phyloP scores from a whole-genome alignment of 192 early-diverging fungal genomes.

The Allomyces javanicus region DNA sequence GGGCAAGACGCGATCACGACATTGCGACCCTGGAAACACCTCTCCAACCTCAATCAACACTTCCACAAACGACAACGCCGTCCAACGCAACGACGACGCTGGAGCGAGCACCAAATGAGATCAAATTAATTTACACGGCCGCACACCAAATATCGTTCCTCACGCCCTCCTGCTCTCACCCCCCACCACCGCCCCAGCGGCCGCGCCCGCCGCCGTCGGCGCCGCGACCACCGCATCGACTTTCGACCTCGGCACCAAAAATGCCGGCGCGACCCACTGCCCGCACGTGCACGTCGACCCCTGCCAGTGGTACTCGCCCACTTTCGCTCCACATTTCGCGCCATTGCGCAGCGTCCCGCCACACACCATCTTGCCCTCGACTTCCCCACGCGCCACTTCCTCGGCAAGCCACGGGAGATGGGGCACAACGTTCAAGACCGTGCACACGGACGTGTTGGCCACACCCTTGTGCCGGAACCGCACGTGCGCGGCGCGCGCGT shows the following conservation, averaged over 20 bases:
- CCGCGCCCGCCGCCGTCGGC: too few species aligned
- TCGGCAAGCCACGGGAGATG: neutral
- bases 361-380: neutral
- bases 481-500: neutral
- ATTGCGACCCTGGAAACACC: too few species aligned
- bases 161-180: too few species aligned
- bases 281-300: neutral
- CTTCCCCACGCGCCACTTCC: neutral
- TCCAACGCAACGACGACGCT: too few species aligned
- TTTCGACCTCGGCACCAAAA: neutral
- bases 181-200: too few species aligned
- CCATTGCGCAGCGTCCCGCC: neutral
- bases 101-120: too few species aligned
- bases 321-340: neutral
- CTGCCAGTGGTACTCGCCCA: neutral
- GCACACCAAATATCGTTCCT: too few species aligned
- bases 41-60: too few species aligned
- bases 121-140: too few species aligned
- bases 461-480: neutral
- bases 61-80: too few species aligned
- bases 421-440: neutral
- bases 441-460: neutral
- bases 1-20: too few species aligned
- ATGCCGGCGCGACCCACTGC: neutral
- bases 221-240: neutral